phyloP scores from a whole-genome alignment of 2,329 filamentous ascomycete genomes.

The Cladosporium sp. region DNA sequence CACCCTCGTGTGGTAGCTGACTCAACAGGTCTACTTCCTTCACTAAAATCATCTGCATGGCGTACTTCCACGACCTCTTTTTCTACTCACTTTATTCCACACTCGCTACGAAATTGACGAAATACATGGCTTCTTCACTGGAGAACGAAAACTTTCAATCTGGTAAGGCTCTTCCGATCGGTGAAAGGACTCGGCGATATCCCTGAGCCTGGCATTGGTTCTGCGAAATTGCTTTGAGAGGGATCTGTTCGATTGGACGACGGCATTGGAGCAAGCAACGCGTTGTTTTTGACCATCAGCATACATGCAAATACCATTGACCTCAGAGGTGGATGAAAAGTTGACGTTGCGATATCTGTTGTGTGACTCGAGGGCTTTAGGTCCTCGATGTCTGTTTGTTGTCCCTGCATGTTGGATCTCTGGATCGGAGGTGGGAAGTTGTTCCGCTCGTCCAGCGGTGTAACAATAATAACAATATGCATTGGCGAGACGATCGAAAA shows the following conservation, averaged over 20 bases:
- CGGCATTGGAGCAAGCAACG: neutral
- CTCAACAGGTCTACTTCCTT: neutral
- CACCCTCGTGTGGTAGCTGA: neutral
- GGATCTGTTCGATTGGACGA: neutral
- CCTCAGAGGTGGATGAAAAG: neutral
- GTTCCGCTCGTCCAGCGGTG: neutral
- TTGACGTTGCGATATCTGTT: neutral
- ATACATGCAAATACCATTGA: neutral
- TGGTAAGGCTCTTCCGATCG: neutral
- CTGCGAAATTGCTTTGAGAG: neutral
- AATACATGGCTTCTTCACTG: slow-evolving; percentile 10
- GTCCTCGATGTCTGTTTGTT: neutral
- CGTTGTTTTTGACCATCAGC: neutral
- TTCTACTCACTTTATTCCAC: neutral
- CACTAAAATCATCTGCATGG: neutral
- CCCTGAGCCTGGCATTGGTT: neutral
- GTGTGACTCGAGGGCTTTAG: neutral
- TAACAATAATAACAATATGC: neutral
- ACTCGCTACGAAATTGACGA: slow-evolving; percentile 15
- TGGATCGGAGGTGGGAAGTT: neutral
- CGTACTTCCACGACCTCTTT: neutral
- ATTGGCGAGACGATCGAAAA: neutral
- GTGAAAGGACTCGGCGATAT: neutral
- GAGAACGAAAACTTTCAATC: neutral
- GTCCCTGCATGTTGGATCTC: neutral